Percentiles rank a stretch among this genome's conserved stretches.
Conservation (phyloP, 1,284 basidiomycete species). For the Cutaneotrichosporon sp. region DNA sequence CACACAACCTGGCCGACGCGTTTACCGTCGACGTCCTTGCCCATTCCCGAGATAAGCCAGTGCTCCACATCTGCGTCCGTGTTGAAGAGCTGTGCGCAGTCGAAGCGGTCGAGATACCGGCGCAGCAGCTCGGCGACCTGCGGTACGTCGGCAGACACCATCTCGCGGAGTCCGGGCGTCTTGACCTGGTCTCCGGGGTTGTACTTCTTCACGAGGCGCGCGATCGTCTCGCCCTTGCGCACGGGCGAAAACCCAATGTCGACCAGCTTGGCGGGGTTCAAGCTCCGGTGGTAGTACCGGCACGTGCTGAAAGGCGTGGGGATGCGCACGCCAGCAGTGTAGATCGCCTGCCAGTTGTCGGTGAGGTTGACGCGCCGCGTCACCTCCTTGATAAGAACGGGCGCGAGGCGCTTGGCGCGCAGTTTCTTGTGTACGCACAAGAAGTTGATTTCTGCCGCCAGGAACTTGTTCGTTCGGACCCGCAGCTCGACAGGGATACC, state of each 20-base stretch:
- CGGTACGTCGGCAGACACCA: constrained; percentile 71
- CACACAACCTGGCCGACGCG: constrained; percentile 82
- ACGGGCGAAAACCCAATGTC: constrained; percentile 87
- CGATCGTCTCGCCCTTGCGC: constrained; percentile 75
- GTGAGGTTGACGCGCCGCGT: constrained; percentile 86
- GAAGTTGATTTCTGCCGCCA: constrained; percentile 90
- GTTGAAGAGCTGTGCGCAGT: constrained; percentile 71
- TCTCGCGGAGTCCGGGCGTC: constrained; percentile 74
- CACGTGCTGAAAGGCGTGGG: constrained; percentile 85
- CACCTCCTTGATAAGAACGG: constrained; percentile 96
- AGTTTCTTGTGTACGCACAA: constrained; percentile 98
- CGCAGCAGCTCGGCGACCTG: constrained; percentile 69
- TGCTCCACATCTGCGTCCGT: constrained; percentile 74
- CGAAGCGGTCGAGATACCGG: constrained; percentile 79
- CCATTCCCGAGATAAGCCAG: constrained; percentile 79
- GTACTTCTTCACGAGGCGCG: constrained; percentile 72
- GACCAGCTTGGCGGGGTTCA: constrained; percentile 88
- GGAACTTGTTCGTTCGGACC: constrained; percentile 69
- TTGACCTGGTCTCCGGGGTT: constrained; percentile 55
- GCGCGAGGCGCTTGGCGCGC: constrained; percentile 89
- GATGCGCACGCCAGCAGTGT: constrained; percentile 85
- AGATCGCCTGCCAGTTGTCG: constrained; percentile 94
- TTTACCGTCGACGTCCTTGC: constrained; percentile 56
- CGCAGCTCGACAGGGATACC: constrained; percentile 80
- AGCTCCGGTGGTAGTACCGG: constrained; percentile 86